Evolutionary conservation across 2,329 filamentous ascomycete species (phyloP).

Genomic region (Cytospora schulzeri): DNA sequence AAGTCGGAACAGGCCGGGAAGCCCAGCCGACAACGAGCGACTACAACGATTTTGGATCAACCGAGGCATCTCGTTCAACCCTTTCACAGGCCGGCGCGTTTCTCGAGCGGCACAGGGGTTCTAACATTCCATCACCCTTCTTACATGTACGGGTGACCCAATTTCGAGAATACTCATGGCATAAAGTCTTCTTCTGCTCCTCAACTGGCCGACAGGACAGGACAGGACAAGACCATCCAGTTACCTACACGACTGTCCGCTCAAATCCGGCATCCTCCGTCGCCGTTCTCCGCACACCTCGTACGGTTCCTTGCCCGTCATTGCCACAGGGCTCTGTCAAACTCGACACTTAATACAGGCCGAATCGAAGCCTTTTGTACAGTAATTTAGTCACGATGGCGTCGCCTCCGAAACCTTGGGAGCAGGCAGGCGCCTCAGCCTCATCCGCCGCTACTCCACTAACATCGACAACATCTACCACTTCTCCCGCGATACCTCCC

Average conservation of each 20-base stretch:
- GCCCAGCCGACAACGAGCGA: conserved; percentile 1
- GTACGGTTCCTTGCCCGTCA: conserved; percentile 7
- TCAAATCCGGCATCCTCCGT: conserved; percentile 2
- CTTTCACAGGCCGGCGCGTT: conserved; percentile 17
- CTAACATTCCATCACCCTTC: neutral
- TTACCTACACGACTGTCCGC: neutral
- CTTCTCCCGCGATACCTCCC: conserved; percentile 73
- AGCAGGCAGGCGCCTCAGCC: conserved; percentile 69
- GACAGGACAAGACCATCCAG: conserved; percentile 9
- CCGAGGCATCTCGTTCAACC: conserved; percentile 16
- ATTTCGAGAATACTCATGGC: conserved; percentile 3
- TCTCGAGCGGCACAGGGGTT: neutral
- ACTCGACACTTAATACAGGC: neutral
- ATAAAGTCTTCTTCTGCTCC: neutral
- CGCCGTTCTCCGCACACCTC: conserved; percentile 14
- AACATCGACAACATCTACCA: conserved; percentile 46
- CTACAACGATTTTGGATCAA: conserved; percentile 1
- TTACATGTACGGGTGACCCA: neutral
- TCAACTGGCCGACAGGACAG: conserved; percentile 11
- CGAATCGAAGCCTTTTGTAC: neutral
- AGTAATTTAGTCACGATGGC: conserved; percentile 47
- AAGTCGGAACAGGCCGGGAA: neutral
- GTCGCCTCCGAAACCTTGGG: conserved; percentile 98
- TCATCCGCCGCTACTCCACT: conserved; percentile 44
- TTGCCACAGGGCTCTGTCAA: neutral